Percentiles rank a stretch among this genome's conserved stretches.
These are phyloP conservation scores for Gossypium bickii DNA, from an alignment of 345 rosid genomes.

Conservation along the genomic window DNA sequence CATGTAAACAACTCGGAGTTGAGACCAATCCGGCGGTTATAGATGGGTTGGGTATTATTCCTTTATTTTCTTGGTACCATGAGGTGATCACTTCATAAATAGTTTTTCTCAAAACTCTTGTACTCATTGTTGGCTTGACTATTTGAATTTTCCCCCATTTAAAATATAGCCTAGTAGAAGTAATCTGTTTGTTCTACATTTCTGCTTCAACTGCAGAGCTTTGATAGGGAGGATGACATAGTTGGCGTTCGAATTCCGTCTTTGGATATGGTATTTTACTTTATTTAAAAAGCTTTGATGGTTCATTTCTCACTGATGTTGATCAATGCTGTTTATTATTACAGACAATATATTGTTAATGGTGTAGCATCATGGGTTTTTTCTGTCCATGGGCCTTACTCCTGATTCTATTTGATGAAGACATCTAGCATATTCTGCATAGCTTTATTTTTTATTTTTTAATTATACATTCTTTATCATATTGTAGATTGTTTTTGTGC, in stretches of 20 bases:
- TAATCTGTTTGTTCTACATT: neutral
- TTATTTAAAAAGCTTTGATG: slow-evolving; percentile 19
- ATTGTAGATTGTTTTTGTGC: neutral
- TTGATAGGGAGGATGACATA: slow-evolving; percentile 54
- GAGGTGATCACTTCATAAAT: slow-evolving; percentile 38
- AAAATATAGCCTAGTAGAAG: neutral
- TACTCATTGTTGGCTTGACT: neutral
- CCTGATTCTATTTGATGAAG: neutral
- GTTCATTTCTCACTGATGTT: neutral
- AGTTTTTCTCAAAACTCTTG: neutral
- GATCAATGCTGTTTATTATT: neutral
- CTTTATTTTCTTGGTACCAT: slow-evolving; percentile 66
- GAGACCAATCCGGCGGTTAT: slow-evolving; percentile 40
- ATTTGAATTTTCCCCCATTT: neutral
- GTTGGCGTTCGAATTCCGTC: slow-evolving; percentile 41
- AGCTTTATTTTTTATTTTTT: neutral
- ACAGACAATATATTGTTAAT: neutral
- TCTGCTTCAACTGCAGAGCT: slow-evolving; percentile 39
- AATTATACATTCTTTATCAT: neutral
- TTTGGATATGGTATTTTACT: slow-evolving; percentile 64
- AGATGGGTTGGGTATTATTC: slow-evolving; percentile 52
- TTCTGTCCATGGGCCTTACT: neutral
- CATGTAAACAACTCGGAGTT: slow-evolving; percentile 50
- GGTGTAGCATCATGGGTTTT: neutral
- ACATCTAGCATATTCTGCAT: neutral